A percentile compares a stretch with the other conserved stretches of the same genome.
Evolutionary conservation across 768 basidiomycete genomes (phyloP).

Genomic region (Sporobolomyces pararoseus): DNA sequence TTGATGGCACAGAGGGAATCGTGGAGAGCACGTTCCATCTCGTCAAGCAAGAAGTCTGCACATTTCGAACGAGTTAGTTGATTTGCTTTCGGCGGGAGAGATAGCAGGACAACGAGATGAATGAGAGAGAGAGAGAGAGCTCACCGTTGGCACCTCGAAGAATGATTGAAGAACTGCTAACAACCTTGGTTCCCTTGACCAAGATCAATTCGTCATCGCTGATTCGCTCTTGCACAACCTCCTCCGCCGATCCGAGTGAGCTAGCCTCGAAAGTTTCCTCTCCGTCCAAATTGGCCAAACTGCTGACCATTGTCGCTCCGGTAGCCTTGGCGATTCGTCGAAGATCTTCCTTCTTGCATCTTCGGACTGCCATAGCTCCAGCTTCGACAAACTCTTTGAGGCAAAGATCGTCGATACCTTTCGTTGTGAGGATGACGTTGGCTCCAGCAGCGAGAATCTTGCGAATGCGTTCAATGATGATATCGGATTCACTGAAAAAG

Average conservation of each 20-base stretch:
- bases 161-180: slow-evolving; percentile 86
- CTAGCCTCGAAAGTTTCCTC: slow-evolving; percentile 94
- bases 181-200: slow-evolving; percentile 95
- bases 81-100: background rate
- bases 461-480: slow-evolving; percentile 88
- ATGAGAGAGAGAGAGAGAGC: background rate
- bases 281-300: slow-evolving; percentile 91
- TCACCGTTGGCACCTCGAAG: slow-evolving; percentile 80
- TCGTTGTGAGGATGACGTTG: slow-evolving; percentile 94
- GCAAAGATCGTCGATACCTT: slow-evolving; percentile 97
- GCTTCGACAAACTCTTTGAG: slow-evolving; percentile 98
- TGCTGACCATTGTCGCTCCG: slow-evolving; percentile 86
- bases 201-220: slow-evolving; percentile 98
- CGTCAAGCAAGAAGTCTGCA: slow-evolving; percentile 96
- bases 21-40: slow-evolving; percentile 96
- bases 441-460: slow-evolving; percentile 95
- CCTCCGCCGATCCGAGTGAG: slow-evolving; percentile 86
- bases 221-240: slow-evolving; percentile 93
- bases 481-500: slow-evolving; percentile 75
- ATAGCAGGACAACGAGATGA: too few species aligned
- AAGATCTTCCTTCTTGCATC: slow-evolving; percentile 96
- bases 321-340: slow-evolving; percentile 95
- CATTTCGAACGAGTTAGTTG: too few species aligned
- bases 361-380: slow-evolving; percentile 95
- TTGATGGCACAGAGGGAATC: slow-evolving; percentile 94